Percentiles rank a stretch among this genome's conserved stretches.
Conservation (phyloP, 2,329 filamentous ascomycete species). For the Microsporum canis region DNA sequence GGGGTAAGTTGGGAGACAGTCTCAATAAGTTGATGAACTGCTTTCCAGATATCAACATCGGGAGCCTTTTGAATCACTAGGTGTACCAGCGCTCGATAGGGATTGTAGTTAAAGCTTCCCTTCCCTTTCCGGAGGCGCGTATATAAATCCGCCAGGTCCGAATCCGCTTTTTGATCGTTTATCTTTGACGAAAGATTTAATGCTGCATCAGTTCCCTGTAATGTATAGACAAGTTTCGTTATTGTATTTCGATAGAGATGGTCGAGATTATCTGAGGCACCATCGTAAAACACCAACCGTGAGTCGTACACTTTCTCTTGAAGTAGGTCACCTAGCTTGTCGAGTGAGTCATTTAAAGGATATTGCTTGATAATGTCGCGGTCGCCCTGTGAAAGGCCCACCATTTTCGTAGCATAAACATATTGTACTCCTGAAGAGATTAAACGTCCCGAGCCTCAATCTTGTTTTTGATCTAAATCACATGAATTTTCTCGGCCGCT, state of each 20-base stretch:
- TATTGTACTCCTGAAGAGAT: too few relatives aligned
- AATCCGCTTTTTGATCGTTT: slow-evolving; percentile 5
- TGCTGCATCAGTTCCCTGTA: slow-evolving; percentile 8
- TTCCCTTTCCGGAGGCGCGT: neutral
- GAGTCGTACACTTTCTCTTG: slow-evolving; percentile 8
- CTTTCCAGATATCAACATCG: slow-evolving; percentile 14
- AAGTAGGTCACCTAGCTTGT: slow-evolving; percentile 4
- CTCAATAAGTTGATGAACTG: slow-evolving; percentile 9
- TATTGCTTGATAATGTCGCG: slow-evolving; percentile 5
- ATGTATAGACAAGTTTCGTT: slow-evolving; percentile 6
- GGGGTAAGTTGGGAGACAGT: slow-evolving; percentile 8
- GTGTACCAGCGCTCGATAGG: slow-evolving; percentile 10
- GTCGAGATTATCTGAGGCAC: slow-evolving; percentile 5
- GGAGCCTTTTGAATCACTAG: slow-evolving; percentile 12
- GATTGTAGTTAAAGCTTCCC: slow-evolving; percentile 7
- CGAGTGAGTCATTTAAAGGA: slow-evolving; percentile 8
- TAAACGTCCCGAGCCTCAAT: too few relatives aligned
- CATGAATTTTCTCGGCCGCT: too few relatives aligned
- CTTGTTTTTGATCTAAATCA: too few relatives aligned
- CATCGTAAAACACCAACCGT: slow-evolving; percentile 1
- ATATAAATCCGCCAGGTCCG: slow-evolving; percentile 7
- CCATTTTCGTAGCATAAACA: slow-evolving; percentile 4
- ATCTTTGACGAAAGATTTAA: slow-evolving; percentile 8
- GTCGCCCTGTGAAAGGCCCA: slow-evolving; percentile 7
- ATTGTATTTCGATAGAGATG: slow-evolving; percentile 5